phyloP scores from a whole-genome alignment of 768 basidiomycete species.

The Auricularia sp. region DNA sequence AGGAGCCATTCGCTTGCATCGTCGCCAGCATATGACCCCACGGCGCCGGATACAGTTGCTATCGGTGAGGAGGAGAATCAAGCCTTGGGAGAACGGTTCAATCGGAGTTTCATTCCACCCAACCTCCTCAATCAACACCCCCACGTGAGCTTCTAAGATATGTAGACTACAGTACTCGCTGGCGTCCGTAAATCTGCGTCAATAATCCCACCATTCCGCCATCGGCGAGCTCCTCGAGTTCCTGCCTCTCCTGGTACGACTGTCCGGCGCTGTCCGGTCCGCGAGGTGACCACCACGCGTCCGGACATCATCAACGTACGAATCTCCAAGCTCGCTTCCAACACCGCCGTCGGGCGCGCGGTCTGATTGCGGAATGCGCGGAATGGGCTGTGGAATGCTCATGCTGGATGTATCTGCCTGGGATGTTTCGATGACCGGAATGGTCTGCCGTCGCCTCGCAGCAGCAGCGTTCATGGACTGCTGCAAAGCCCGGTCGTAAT shows the following conservation, averaged over 20 bases:
- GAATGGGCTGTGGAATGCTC: neutral
- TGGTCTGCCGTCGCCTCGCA: slow-evolving; percentile 33
- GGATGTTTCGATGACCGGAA: neutral
- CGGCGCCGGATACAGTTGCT: neutral
- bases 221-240: slow-evolving; percentile 60
- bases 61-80: neutral
- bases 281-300: slow-evolving; percentile 12
- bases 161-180: slow-evolving; percentile 10
- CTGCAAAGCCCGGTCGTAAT: slow-evolving; percentile 64
- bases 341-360: slow-evolving; percentile 43
- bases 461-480: slow-evolving; percentile 41
- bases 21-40: neutral
- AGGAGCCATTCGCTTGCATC: neutral
- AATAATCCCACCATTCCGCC: slow-evolving; percentile 77
- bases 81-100: neutral
- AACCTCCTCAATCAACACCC: neutral
- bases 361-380: slow-evolving; percentile 31
- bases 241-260: slow-evolving; percentile 31
- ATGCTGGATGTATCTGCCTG: neutral
- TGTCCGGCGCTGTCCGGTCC: slow-evolving; percentile 27
- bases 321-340: slow-evolving; percentile 53
- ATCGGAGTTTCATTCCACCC: neutral
- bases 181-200: slow-evolving; percentile 63
- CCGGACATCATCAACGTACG: slow-evolving; percentile 59
- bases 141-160: neutral